phyloP scores from a whole-genome alignment of 2,329 filamentous ascomycete genomes.

The Microdochium nivale region DNA sequence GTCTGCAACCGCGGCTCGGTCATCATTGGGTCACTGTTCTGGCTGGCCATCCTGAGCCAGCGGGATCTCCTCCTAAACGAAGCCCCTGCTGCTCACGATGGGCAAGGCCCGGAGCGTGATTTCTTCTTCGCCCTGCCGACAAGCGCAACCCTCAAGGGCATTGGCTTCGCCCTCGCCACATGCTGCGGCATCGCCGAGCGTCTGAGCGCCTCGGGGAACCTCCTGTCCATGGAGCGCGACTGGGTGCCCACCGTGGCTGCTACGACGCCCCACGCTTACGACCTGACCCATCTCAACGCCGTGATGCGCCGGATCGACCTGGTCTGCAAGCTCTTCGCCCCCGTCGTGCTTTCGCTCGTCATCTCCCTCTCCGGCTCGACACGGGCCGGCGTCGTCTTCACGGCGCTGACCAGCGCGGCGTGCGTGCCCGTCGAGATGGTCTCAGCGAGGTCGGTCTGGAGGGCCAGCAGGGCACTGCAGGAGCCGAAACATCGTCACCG shows the following conservation, averaged over 20 bases:
- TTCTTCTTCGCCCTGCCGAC: conserved; percentile 10
- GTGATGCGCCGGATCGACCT: conserved; percentile 49
- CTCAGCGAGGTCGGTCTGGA: conserved; percentile 30
- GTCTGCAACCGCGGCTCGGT: conserved; percentile 30
- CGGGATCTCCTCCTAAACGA: conserved; percentile 9
- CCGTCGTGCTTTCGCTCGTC: conserved; percentile 39
- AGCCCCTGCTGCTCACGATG: background rate
- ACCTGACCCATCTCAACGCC: conserved; percentile 37
- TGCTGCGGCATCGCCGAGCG: conserved; percentile 30
- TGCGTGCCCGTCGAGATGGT: conserved; percentile 29
- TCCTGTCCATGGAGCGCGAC: conserved; percentile 37
- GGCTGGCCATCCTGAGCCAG: conserved; percentile 25
- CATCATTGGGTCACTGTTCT: conserved; percentile 28
- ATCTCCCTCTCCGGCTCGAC: conserved; percentile 33
- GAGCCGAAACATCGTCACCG: conserved; percentile 18
- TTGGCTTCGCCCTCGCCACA: conserved; percentile 25
- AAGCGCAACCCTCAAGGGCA: conserved; percentile 17
- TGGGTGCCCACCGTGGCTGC: conserved; percentile 30
- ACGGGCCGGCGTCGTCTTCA: conserved; percentile 33
- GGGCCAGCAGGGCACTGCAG: conserved; percentile 18
- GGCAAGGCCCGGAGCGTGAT: background rate
- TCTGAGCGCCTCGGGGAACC: conserved; percentile 30
- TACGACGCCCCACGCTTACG: conserved; percentile 12
- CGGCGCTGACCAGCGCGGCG: conserved; percentile 32
- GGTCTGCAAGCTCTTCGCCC: conserved; percentile 45